These are phyloP conservation scores for Oemleria cerasiformis DNA, from an alignment of 306 rosid species.

Conservation along the genomic window DNA sequence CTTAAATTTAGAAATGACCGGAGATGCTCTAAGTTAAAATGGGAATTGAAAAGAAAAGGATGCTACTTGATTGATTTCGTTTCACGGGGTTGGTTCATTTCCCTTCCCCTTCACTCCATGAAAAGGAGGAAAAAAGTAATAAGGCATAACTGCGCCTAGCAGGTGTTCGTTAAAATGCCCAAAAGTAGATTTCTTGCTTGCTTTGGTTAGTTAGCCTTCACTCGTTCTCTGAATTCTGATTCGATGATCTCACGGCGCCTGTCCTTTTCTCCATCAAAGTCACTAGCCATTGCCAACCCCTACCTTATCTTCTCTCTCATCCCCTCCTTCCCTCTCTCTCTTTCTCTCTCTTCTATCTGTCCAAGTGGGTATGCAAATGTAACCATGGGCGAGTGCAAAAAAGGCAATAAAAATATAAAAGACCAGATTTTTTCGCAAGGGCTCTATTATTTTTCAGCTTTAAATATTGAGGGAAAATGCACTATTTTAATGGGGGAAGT, in stretches of 20 bases:
- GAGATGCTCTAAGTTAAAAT: too few species aligned
- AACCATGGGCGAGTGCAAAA: background rate
- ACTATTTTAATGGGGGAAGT: constrained; percentile 10
- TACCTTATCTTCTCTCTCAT: constrained; percentile 35
- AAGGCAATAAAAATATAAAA: background rate
- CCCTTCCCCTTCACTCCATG: background rate
- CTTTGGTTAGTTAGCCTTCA: background rate
- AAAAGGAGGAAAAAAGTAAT: background rate
- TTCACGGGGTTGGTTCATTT: constrained; percentile 8
- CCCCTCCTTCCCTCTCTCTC: constrained; percentile 20
- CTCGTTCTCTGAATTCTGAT: constrained; percentile 17
- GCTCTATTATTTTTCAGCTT: background rate
- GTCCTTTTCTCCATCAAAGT: constrained; percentile 32
- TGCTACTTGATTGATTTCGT: background rate
- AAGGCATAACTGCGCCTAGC: background rate
- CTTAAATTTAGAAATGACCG: too few species aligned
- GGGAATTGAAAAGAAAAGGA: background rate
- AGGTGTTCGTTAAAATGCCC: constrained; percentile 22
- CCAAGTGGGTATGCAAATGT: constrained; percentile 34
- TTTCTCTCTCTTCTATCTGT: background rate
- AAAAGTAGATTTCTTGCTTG: background rate
- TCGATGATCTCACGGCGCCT: constrained; percentile 36
- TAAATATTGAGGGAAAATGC: background rate
- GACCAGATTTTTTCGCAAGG: background rate
- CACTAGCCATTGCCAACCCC: constrained; percentile 14